These are phyloP conservation scores for Leccinum sublutescens DNA, from an alignment of 768 basidiomycete genomes.

Conservation along the genomic window DNA sequence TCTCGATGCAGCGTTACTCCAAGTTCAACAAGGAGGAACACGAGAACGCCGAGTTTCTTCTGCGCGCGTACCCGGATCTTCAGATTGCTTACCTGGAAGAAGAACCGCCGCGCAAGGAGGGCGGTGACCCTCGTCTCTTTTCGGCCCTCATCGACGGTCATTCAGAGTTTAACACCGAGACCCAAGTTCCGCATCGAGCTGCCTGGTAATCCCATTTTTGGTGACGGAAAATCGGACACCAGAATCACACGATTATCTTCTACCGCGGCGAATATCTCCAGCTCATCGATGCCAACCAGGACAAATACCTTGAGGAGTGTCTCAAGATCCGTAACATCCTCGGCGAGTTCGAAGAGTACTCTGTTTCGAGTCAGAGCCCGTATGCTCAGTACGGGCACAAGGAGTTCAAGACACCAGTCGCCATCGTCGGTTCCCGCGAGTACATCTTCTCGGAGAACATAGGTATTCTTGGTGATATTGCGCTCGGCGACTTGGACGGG, in stretches of 20 bases:
- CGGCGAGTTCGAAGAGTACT: slow-evolving; percentile 94
- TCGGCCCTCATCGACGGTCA: slow-evolving; percentile 97
- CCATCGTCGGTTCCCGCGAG: slow-evolving; percentile 99
- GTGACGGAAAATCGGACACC: slow-evolving; percentile 99
- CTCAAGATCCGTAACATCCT: slow-evolving; percentile 98
- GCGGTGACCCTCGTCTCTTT: slow-evolving; percentile 93
- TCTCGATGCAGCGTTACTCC: slow-evolving; percentile 98
- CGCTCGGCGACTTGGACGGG: slow-evolving; percentile 27
- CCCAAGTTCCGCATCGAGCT: slow-evolving; percentile 98
- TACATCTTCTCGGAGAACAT: slow-evolving; percentile 99
- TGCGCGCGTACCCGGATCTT: slow-evolving; percentile 96
- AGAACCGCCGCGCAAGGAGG: slow-evolving; percentile 90
- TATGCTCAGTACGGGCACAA: slow-evolving; percentile 88
- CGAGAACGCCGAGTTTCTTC: slow-evolving; percentile 96
- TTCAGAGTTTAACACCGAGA: slow-evolving; percentile 90
- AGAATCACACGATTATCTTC: slow-evolving; percentile 99
- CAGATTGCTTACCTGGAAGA: slow-evolving; percentile 99
- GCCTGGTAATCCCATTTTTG: slow-evolving; percentile 97
- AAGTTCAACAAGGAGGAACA: slow-evolving; percentile 99
- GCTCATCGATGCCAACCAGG: slow-evolving; percentile 99
- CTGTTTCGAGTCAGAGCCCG: slow-evolving; percentile 81
- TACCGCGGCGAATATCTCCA: slow-evolving; percentile 99
- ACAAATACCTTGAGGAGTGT: slow-evolving; percentile 99
- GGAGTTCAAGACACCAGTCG: slow-evolving; percentile 90
- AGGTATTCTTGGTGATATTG: slow-evolving; percentile 96